A percentile compares a stretch with the other conserved stretches of the same genome.
Conservation (phyloP, 306 rosid genomes). For the Citrullus amarus region DNA sequence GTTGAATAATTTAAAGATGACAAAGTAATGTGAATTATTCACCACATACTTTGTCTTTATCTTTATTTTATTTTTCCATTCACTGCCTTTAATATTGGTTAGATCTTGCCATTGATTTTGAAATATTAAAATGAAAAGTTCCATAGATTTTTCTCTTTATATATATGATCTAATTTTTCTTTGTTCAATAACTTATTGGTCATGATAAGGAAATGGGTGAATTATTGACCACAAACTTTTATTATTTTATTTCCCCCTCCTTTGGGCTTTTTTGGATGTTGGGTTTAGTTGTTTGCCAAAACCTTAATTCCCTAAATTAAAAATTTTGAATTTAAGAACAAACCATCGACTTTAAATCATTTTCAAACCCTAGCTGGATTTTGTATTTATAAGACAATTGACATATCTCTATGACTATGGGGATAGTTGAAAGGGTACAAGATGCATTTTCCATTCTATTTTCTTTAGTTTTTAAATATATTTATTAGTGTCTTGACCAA, state of each 20-base stretch:
- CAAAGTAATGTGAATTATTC: slow-evolving; percentile 21
- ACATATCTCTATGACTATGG: neutral
- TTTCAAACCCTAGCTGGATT: neutral
- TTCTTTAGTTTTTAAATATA: too few relatives aligned
- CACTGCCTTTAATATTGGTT: neutral
- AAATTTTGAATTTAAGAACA: neutral
- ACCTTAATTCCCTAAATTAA: neutral
- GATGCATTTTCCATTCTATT: too few relatives aligned
- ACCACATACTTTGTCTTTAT: slow-evolving; percentile 11
- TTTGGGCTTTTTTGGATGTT: slow-evolving; percentile 6
- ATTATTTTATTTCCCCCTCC: neutral
- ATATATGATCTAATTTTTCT: neutral
- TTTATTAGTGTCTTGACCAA: too few relatives aligned
- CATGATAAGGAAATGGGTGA: slow-evolving; percentile 16
- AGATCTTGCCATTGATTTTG: neutral
- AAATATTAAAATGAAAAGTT: neutral
- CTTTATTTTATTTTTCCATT: neutral
- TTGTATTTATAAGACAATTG: neutral
- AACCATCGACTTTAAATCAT: neutral
- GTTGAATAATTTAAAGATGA: neutral
- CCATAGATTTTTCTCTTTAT: neutral
- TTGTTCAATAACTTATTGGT: neutral
- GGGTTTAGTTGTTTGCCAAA: neutral
- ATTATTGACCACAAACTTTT: slow-evolving; percentile 21
- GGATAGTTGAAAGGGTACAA: neutral